Conservation (phyloP, 805 yeast genomes). For the Kodamaea fukazawae region DNA sequence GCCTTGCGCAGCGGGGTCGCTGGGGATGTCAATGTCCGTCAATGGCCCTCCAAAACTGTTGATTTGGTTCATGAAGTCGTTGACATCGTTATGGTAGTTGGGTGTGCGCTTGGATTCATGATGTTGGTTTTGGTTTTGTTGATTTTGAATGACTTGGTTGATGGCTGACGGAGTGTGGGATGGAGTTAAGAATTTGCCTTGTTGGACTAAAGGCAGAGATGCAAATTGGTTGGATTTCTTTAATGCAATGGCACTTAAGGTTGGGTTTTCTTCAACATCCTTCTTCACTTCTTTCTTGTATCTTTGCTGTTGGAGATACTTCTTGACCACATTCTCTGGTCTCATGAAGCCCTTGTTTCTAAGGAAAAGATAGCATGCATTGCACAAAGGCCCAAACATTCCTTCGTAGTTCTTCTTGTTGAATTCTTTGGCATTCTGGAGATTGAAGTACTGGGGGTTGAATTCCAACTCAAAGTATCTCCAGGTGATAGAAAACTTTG, state of each 20-base stretch:
- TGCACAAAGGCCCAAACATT: conserved; percentile 47
- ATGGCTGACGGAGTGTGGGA: conserved; percentile 38
- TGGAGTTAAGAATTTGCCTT: conserved; percentile 37
- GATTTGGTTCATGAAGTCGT: conserved; percentile 41
- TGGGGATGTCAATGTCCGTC: conserved; percentile 46
- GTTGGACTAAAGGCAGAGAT: conserved; percentile 25
- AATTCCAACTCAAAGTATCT: conserved; percentile 42
- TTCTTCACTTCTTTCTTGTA: conserved; percentile 36
- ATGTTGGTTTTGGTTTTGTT: conserved; percentile 8
- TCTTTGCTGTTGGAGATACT: conserved; percentile 43
- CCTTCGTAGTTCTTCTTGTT: conserved; percentile 43
- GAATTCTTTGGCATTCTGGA: conserved; percentile 36
- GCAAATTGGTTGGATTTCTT: conserved; percentile 18
- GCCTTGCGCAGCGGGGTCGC: conserved; percentile 25
- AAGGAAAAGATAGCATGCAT: conserved; percentile 44
- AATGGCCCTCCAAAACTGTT: conserved; percentile 43
- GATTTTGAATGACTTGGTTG: conserved; percentile 35
- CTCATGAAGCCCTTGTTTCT: conserved; percentile 73
- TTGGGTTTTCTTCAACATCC: conserved; percentile 22
- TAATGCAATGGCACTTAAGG: conserved; percentile 17
- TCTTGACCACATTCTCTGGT: conserved; percentile 45
- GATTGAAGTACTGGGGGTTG: conserved; percentile 35
- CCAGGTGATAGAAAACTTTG: conserved; percentile 41
- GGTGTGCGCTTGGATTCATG: conserved; percentile 16
- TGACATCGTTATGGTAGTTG: conserved; percentile 31